Evolutionary conservation across 1,284 basidiomycete genomes (phyloP), one percentile per base, ranked within the genome.

Genomic region (Chondrostereum purpureum): DNA sequence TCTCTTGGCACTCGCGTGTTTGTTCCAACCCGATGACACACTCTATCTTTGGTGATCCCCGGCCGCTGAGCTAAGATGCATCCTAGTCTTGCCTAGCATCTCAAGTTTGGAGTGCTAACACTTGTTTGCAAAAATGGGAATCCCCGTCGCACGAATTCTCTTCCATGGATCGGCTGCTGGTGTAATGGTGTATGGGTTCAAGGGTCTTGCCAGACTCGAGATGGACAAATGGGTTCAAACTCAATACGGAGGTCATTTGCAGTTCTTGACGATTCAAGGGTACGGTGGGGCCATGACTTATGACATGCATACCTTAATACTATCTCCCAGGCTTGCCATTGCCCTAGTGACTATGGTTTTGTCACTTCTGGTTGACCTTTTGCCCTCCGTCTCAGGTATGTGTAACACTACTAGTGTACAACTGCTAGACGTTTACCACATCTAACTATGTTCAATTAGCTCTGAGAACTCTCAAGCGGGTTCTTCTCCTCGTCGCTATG

Each of bases 251-350:
- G 86, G 85, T 0, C 77, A 81, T 51, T 71, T 73, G 39, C 81
- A 83, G 57, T 90, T 77, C 57, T 63, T 92, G 42, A 91, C 88
- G 0, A 85, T 89, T 49, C 78, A 86, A 63, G 84, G 83, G 86
- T 83, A 52, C 33, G 70, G 60, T n/a, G n/a, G n/a, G n/a, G n/a
- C n/a, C 27, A 31, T 8, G 8, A n/a, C n/a, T 31, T 31, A 8
- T n/a, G 27, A 31, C n/a, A 31, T 8, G n/a, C n/a, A 8, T 31
- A 31, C 8, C 8, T 8, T n/a, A 8, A 31, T 31, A 31, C 27
- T 31, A n/a, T 27, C 14, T 6, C 12, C 20, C 42, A 68, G 68
- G 23, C 68, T 86, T n/a, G 60, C 65, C 18, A 57, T 77, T 11
- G 72, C 80, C 4, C 71, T 65, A 54, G 27, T 73, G 3, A 76